phyloP scores from a whole-genome alignment of 2,329 filamentous ascomycete species.

The Cordyceps javanica region DNA sequence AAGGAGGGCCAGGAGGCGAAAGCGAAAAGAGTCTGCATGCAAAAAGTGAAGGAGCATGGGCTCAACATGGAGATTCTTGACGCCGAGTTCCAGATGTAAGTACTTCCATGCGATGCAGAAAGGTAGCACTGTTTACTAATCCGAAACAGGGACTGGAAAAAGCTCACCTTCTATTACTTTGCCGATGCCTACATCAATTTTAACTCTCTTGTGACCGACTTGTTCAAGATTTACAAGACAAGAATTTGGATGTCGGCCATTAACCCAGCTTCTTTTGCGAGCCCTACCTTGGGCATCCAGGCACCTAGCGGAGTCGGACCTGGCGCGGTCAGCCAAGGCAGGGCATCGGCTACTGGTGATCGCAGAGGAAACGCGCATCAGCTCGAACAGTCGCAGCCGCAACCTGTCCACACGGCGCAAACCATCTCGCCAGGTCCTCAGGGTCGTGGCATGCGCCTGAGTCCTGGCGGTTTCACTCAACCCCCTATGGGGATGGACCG shows the following conservation, averaged over 20 bases:
- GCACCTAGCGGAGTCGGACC: slow-evolving; percentile 62
- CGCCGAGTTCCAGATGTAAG: slow-evolving; percentile 97
- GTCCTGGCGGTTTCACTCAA: slow-evolving; percentile 33
- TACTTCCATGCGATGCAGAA: slow-evolving; percentile 19
- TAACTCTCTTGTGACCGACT: slow-evolving; percentile 91
- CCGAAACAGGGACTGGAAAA: slow-evolving; percentile 82
- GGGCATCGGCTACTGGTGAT: slow-evolving; percentile 34
- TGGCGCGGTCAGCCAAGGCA: slow-evolving; percentile 55
- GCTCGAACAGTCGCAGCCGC: slow-evolving; percentile 33
- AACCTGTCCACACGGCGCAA: background rate
- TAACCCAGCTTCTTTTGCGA: slow-evolving; percentile 92
- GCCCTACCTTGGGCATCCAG: slow-evolving; percentile 65
- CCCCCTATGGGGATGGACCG: slow-evolving; percentile 36
- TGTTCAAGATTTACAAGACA: slow-evolving; percentile 99
- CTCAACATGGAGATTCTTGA: slow-evolving; percentile 98
- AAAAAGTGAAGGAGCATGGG: slow-evolving; percentile 91
- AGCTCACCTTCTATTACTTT: slow-evolving; percentile 98
- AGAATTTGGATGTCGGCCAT: slow-evolving; percentile 99
- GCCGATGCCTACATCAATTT: slow-evolving; percentile 98
- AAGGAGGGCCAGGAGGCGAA: slow-evolving; percentile 98
- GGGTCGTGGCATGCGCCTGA: slow-evolving; percentile 35
- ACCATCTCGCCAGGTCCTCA: slow-evolving; percentile 6
- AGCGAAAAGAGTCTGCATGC: slow-evolving; percentile 91
- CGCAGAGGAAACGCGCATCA: slow-evolving; percentile 39
- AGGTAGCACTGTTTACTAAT: slow-evolving; percentile 11